Conservation (phyloP, 75 land plant species). For the Chamaecyparis obtusa region DNA sequence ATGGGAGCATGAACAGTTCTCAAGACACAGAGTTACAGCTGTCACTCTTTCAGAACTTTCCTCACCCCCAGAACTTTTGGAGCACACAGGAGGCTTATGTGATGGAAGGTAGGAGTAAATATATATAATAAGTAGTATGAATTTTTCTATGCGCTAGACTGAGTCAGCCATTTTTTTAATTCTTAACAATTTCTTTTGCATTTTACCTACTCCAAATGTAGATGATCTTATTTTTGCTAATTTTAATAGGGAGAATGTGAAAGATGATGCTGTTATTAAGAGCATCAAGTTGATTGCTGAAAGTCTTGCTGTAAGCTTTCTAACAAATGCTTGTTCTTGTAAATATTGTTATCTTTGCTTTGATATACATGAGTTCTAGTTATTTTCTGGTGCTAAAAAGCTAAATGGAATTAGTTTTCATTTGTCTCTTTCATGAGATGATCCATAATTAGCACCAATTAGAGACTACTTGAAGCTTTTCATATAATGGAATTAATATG, state of each 20-base stretch:
- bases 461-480: neutral
- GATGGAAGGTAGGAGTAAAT: conserved; percentile 59
- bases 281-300: conserved; percentile 91
- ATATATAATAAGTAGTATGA: neutral
- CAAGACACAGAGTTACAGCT: conserved; percentile 93
- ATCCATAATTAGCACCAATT: neutral
- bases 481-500: neutral
- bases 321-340: neutral
- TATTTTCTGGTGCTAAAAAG: neutral
- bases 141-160: no score
- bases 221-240: neutral
- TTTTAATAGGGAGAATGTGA: conserved; percentile 50
- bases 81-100: conserved; percentile 68
- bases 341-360: conserved; percentile 3
- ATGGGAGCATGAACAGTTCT: conserved; percentile 99
- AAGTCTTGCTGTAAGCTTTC: conserved; percentile 82
- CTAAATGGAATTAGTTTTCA: neutral
- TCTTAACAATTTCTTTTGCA: neutral
- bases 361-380: neutral
- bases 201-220: neutral
- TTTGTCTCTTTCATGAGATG: neutral
- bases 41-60: conserved; percentile 85
- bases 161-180: neutral
- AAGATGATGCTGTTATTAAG: conserved; percentile 56
- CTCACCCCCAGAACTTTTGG: conserved; percentile 69